A percentile compares a stretch with the other conserved stretches of the same genome.
phyloP scores from a whole-genome alignment of 73 alveolate genomes.

The Paramecium primaurelia region DNA sequence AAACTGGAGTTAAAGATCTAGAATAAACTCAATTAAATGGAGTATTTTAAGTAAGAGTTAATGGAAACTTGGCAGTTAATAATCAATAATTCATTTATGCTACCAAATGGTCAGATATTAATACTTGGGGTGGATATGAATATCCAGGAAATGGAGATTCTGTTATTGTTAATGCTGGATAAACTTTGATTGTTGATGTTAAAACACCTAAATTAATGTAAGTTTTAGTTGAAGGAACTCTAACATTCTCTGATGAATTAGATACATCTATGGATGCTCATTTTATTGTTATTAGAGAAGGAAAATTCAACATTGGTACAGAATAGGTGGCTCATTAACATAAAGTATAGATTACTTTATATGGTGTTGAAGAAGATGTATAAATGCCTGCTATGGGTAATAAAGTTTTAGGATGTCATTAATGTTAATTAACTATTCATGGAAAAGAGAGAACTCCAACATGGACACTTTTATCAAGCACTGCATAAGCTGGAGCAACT shows the following conservation, averaged over 20 bases:
- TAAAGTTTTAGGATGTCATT: constrained; percentile 71
- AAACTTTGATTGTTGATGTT: constrained; percentile 67
- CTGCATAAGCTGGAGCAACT: constrained; percentile 65
- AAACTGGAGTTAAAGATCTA: constrained; percentile 62
- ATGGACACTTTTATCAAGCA: constrained; percentile 77
- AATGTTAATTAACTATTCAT: constrained; percentile 77
- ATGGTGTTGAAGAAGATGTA: constrained; percentile 63
- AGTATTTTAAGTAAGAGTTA: constrained; percentile 27
- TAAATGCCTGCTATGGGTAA: constrained; percentile 81
- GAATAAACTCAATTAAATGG: background rate
- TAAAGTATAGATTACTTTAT: constrained; percentile 72
- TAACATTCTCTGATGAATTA: constrained; percentile 65
- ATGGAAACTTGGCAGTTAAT: constrained; percentile 58
- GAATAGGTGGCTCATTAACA: constrained; percentile 70
- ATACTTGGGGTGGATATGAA: constrained; percentile 84
- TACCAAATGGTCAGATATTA: constrained; percentile 62
- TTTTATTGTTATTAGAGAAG: constrained; percentile 75
- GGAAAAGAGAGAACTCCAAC: constrained; percentile 69
- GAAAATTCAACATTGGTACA: constrained; percentile 77
- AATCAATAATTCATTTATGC: constrained; percentile 66
- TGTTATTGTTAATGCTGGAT: constrained; percentile 67
- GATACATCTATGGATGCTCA: constrained; percentile 75
- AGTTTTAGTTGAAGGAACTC: constrained; percentile 74
- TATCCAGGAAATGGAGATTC: constrained; percentile 75
- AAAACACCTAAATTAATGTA: constrained; percentile 67